Evolutionary conservation across 495 filamentous ascomycete species (phyloP).

Genomic region (Glarea lozoyensis): DNA sequence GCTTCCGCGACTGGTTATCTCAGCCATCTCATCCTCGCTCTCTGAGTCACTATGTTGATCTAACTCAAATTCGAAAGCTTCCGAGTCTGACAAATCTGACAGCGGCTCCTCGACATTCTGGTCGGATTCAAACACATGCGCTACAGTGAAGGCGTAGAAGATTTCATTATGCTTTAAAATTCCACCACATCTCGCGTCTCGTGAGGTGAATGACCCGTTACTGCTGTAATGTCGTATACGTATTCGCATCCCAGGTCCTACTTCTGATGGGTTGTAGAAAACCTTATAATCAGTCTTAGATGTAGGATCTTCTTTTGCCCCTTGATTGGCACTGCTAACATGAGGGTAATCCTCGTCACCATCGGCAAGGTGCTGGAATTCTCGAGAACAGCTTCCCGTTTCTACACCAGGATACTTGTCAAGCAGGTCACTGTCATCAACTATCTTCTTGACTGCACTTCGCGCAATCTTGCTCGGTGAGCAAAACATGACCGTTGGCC

Average conservation of each 20-base stretch:
- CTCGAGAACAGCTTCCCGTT: not conserved
- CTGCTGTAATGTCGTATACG: not conserved
- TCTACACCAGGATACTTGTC: slow-evolving; percentile 2
- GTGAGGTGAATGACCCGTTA: not conserved
- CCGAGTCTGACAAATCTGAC: not conserved
- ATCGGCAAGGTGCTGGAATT: not conserved
- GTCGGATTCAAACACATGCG: too few species aligned
- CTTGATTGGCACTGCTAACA: not conserved
- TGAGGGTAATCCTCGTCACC: not conserved
- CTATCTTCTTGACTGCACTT: not conserved
- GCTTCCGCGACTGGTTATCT: not conserved
- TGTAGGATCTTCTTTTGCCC: not conserved
- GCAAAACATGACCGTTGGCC: slow-evolving; percentile 6
- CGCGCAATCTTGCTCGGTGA: not conserved
- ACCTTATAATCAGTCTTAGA: not conserved
- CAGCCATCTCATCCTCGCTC: not conserved
- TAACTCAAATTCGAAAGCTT: not conserved
- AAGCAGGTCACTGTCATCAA: slow-evolving; percentile 5
- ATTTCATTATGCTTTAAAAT: not conserved
- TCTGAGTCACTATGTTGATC: not conserved
- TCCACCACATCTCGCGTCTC: not conserved
- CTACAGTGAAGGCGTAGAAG: too few species aligned
- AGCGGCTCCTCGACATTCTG: too few species aligned
- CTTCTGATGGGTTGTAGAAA: not conserved
- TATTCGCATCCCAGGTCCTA: not conserved